Evolutionary conservation across 495 filamentous ascomycete genomes (phyloP), one percentile per base, ranked within the genome.

Genomic region (Hyaloscypha hepaticicola): DNA sequence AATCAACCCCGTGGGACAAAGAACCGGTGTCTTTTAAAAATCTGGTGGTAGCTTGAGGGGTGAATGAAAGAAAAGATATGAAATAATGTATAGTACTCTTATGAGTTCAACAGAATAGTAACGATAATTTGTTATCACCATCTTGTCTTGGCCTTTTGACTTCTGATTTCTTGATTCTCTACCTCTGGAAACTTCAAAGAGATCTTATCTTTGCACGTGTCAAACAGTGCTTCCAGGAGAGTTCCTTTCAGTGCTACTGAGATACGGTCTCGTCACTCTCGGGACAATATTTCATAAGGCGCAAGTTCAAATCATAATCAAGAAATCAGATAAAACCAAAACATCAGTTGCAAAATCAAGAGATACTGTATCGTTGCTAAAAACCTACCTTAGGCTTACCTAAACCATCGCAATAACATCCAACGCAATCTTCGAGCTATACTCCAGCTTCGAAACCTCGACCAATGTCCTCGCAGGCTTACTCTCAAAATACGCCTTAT

Each of bases 1-100:
- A 71, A 72, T 82, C n/a, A 45, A 26, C 58, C 58, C 53, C 33
- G 25, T 28, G 31, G 53, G 53, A 53, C 38, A 45, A 16, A 45
- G 38, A 16, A 45, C 38, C 19, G 38, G 38, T 45, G 38, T 45
- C 38, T 45, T 45, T 19, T 45, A 45, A 45, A 19, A 4, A 19
- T 0, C 4, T 19, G 38, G 19, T 45, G 38, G 19, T 4, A 4
- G 38, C 4, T 45, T 4, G 3, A 19, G 19, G 31, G 31, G 31
- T 16, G 16, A 16, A 16, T 16, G 12, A 45, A 19, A 45, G 38
- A 19, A 45, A 45, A 5, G 31, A 34, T 45, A 3, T 8, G 38
- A 45, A 45, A 45, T 19, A 14, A 45, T 45, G 38, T 45, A 14
- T 16, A 45, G 38, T 45, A 45, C 6, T 33, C 31, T 6, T 6